A percentile compares a stretch with the other conserved stretches of the same genome.
Conservation (phyloP, 164 flowering plant species). For the Buxus sempervirens region DNA sequence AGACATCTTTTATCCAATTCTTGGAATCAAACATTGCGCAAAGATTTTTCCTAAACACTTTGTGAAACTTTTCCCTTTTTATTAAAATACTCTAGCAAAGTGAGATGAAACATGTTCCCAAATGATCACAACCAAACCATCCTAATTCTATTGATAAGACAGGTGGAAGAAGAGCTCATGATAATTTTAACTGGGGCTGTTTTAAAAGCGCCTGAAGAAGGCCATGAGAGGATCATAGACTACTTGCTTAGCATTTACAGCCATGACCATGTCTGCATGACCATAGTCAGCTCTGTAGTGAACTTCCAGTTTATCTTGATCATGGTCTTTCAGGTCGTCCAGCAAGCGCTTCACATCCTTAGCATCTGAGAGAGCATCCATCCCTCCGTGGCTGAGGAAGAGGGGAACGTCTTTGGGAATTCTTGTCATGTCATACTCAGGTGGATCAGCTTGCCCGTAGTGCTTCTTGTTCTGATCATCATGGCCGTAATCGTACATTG, state of each 20-base stretch:
- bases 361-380: constrained; percentile 57
- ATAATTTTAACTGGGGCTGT: background rate
- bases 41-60: too few relatives aligned
- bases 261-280: constrained; percentile 71
- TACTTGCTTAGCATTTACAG: constrained; percentile 61
- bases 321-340: constrained; percentile 51
- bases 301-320: constrained; percentile 46
- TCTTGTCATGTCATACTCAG: constrained; percentile 24
- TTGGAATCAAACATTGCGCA: too few relatives aligned
- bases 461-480: constrained; percentile 21
- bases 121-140: too few relatives aligned
- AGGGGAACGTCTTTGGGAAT: constrained; percentile 48
- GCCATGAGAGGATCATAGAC: constrained; percentile 58
- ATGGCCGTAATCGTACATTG: constrained; percentile 22
- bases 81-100: too few relatives aligned
- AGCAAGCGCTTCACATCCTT: constrained; percentile 55
- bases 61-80: too few relatives aligned
- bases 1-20: too few relatives aligned
- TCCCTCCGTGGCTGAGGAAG: constrained; percentile 72
- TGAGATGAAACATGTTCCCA: too few relatives aligned
- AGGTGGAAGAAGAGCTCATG: too few relatives aligned
- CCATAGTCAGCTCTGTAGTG: constrained; percentile 58
- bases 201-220: constrained; percentile 48
- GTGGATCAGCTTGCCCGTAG: constrained; percentile 28
- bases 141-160: too few relatives aligned